Conservation (phyloP, 2,329 filamentous ascomycete species). For the Xylariaceae sp. region DNA sequence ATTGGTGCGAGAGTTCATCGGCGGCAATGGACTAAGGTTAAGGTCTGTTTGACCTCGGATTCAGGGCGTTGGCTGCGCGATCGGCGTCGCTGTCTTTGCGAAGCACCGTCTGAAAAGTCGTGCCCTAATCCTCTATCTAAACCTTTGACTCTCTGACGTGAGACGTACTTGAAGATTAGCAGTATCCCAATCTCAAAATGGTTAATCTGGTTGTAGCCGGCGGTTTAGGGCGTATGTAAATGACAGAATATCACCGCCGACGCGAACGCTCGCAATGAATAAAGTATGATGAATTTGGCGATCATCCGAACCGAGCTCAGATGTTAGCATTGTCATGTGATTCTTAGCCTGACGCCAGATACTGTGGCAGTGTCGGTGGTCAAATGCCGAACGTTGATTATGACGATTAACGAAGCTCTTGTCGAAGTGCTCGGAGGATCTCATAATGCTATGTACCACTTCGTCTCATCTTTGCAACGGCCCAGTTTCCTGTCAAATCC, state of each 20-base stretch:
- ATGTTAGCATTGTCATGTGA: not conserved
- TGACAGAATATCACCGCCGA: not conserved
- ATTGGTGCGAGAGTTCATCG: not conserved
- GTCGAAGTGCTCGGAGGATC: conserved; percentile 38
- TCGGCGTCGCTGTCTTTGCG: not conserved
- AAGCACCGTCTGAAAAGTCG: not conserved
- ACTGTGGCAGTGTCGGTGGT: conserved; percentile 26
- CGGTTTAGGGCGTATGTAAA: conserved; percentile 38
- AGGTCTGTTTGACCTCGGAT: not conserved
- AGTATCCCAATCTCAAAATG: conserved; percentile 29
- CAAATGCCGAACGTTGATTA: conserved; percentile 43
- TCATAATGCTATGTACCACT: conserved; percentile 31
- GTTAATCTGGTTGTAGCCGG: conserved; percentile 42
- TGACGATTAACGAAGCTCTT: conserved; percentile 34
- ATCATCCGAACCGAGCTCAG: not conserved
- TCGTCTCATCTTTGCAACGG: conserved; percentile 44
- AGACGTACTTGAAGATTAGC: not conserved
- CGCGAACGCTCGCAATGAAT: not conserved
- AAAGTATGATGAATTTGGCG: not conserved
- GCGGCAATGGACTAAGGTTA: not conserved
- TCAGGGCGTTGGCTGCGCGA: not conserved
- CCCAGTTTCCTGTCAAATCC: conserved; percentile 33
- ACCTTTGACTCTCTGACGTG: not conserved
- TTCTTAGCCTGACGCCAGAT: conserved; percentile 23
- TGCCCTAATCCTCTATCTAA: not conserved